Evolutionary conservation across 75 land plant species (phyloP).

Genomic region (Azolla pinnata): DNA sequence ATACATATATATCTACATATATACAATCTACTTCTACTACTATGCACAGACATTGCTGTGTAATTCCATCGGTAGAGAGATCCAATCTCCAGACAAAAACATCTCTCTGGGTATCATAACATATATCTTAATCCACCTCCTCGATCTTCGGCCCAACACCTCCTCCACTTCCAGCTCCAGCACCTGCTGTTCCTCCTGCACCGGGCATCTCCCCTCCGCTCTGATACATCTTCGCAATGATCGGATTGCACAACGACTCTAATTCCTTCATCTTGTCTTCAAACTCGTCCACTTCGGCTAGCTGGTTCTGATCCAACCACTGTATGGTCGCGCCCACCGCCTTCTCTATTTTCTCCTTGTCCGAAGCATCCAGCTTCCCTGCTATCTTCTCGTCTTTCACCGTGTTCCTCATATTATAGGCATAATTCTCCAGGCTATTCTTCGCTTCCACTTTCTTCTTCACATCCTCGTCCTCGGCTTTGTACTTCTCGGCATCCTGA

Average conservation of each 20-base stretch:
- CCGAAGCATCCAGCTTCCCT: slow-evolving; percentile 23
- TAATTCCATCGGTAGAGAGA: too few relatives aligned
- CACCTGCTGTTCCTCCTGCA: neutral
- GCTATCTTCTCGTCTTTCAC: slow-evolving; percentile 39
- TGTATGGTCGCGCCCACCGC: slow-evolving; percentile 23
- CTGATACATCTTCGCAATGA: slow-evolving; percentile 28
- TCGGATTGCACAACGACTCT: slow-evolving; percentile 24
- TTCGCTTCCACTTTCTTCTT: slow-evolving; percentile 47
- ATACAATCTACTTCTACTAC: too few relatives aligned
- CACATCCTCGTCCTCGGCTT: slow-evolving; percentile 41
- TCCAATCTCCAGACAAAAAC: too few relatives aligned
- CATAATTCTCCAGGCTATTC: slow-evolving; percentile 37
- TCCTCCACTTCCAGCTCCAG: neutral
- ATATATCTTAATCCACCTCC: slow-evolving; percentile 13
- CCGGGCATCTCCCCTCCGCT: slow-evolving; percentile 7
- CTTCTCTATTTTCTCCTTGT: slow-evolving; percentile 37
- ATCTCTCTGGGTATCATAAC: too few relatives aligned
- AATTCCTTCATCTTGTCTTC: slow-evolving; percentile 39
- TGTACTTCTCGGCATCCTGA: slow-evolving; percentile 42
- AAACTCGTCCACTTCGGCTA: slow-evolving; percentile 34
- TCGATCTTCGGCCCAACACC: slow-evolving; percentile 12
- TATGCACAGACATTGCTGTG: too few relatives aligned
- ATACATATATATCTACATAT: too few relatives aligned
- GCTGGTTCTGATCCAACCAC: slow-evolving; percentile 36
- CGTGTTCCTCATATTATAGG: slow-evolving; percentile 48